These are phyloP conservation scores for Lotus japonicus DNA, from an alignment of 306 rosid genomes.

Conservation along the genomic window DNA sequence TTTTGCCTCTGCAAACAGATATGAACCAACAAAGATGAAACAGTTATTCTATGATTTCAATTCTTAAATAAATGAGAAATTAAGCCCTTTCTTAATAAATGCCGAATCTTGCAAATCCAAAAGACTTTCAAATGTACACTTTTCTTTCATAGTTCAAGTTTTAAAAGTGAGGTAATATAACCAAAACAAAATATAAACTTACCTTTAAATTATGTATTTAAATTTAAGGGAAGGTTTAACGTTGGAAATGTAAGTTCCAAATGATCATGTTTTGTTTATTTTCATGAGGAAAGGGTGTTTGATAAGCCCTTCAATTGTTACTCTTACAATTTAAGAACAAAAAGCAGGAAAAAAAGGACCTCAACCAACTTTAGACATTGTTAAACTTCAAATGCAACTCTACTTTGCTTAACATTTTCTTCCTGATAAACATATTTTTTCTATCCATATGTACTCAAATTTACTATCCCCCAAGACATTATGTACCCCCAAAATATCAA, in stretches of 20 bases:
- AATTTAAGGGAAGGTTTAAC: background rate
- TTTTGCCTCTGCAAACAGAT: conserved; percentile 45
- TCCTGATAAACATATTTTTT: background rate
- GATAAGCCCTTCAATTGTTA: too few relatives aligned
- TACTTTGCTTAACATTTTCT: background rate
- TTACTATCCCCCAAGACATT: background rate
- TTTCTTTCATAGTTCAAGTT: background rate
- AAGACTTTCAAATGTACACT: background rate
- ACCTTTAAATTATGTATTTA: background rate
- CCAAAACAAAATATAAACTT: background rate
- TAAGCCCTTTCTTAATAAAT: background rate
- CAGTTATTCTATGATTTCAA: background rate
- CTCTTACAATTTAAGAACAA: too few relatives aligned
- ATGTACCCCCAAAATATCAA: background rate
- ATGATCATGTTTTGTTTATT: background rate
- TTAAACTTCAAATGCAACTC: background rate
- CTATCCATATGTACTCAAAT: background rate
- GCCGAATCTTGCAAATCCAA: background rate
- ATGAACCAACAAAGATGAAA: conserved; percentile 8
- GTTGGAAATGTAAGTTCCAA: background rate
- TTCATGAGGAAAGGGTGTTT: too few relatives aligned
- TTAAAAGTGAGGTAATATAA: background rate
- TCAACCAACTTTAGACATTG: too few relatives aligned
- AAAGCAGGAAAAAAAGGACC: too few relatives aligned
- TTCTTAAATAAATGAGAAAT: background rate